Base-by-base conservation (phyloP, 2,329 filamentous ascomycete genomes). In the Teratosphaeria viscida region DNA sequence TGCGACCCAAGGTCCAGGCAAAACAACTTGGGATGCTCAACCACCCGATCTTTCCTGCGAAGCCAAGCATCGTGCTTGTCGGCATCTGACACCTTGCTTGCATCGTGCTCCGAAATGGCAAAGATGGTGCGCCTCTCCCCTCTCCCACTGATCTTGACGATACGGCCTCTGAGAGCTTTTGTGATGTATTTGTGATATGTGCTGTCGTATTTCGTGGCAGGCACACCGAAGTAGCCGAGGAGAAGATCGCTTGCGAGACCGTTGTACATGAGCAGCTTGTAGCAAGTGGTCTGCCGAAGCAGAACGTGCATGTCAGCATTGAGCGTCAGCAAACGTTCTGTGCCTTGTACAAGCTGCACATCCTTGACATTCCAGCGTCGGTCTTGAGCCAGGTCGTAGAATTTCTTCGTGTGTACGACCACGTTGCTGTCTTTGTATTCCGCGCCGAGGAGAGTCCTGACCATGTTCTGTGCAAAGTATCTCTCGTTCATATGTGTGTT, bases 321-420 rank as follows among this genome's bases (percentile, higher is more conserved):
- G 16, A 43, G 35, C 8, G 29, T 54, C 35, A 61, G 43, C 23
- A 7, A 23, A 11, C 47, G 57, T 29, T 58, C 39, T 3, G 39
- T 58, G 8, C 57, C 61, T 2, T 26, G 23, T 12, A 53, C 49
- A 43, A 56, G 56, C 37, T 55, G 55, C 16, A 63, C 5, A 14
- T 54, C 56, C 16, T 34, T 32, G n/a, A 27, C 16, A 10, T 49
- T 49, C 43, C 43, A 49, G 8, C 16, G 19, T 23, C 19, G 23
- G 43, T 49, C 43, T 49, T 23, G 23, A 5, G 7, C 37, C 34
- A 56, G 49, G 32, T 61, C 55, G 54, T 59, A 61, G 56, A 59
- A 57, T 12, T 58, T 59, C 14, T 58, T 60, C 43, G 52, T 60
- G 37, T 59, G 59, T 16, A 55, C 7, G 7, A 55, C 59, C 19